Evolutionary conservation across 1,284 basidiomycete species (phyloP).

Genomic region (Erythrobasidium hasegawianum): DNA sequence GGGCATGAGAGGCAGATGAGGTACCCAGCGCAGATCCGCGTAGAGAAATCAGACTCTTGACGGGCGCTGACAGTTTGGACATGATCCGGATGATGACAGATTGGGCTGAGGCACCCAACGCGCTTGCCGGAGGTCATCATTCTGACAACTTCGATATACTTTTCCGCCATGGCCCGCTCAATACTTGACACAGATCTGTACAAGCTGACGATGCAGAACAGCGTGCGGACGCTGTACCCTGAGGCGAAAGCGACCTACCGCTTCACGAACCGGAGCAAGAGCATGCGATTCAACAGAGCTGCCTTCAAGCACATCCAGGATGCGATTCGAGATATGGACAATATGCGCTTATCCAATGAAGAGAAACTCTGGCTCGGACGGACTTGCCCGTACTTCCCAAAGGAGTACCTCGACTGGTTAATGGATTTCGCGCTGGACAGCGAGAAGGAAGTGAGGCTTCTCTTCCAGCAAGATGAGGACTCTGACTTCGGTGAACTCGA

Average conservation of each 20-base stretch:
- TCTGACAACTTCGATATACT: slow-evolving; percentile 3
- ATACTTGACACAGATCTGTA: slow-evolving; percentile 94
- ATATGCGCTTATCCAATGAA: slow-evolving; percentile 59
- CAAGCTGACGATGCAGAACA: slow-evolving; percentile 99
- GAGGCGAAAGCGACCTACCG: slow-evolving; percentile 58
- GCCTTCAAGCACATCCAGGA: slow-evolving; percentile 65
- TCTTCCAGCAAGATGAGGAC: slow-evolving; percentile 55
- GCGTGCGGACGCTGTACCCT: slow-evolving; percentile 76
- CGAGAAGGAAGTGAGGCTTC: slow-evolving; percentile 65
- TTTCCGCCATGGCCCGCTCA: slow-evolving; percentile 51
- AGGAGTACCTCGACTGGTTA: slow-evolving; percentile 74
- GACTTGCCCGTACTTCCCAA: slow-evolving; percentile 71
- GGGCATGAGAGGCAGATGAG: slow-evolving; percentile 58
- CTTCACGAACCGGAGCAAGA: slow-evolving; percentile 78
- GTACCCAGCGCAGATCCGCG: slow-evolving; percentile 62
- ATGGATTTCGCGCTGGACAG: slow-evolving; percentile 69
- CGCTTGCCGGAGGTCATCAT: not conserved
- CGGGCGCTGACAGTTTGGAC: slow-evolving; percentile 47
- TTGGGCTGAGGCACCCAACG: not conserved
- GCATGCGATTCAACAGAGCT: slow-evolving; percentile 66
- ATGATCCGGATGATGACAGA: not conserved
- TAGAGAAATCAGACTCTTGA: slow-evolving; percentile 70
- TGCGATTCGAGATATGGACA: slow-evolving; percentile 65
- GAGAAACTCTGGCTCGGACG: slow-evolving; percentile 68
- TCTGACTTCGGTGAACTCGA: slow-evolving; percentile 63